A percentile compares a stretch with the other conserved stretches of the same genome.
phyloP scores from a whole-genome alignment of 2,329 filamentous ascomycete species.

The Phyllosticta capitalensis region DNA sequence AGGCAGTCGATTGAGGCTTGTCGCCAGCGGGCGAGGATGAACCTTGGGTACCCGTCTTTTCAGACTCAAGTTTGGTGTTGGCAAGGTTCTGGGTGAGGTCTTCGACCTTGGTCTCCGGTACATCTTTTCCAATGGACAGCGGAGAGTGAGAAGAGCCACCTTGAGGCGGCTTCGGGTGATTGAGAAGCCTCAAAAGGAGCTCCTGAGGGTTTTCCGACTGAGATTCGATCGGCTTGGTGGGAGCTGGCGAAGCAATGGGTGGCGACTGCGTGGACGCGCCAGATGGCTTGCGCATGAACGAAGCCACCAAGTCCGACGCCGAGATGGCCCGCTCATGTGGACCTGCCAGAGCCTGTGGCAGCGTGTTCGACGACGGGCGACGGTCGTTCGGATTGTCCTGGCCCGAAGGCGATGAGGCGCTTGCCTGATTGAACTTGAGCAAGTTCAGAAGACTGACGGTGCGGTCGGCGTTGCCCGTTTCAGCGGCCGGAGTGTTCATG shows the following conservation, averaged over 20 bases:
- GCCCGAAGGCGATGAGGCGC: slow-evolving; percentile 19
- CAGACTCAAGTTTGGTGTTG: slow-evolving; percentile 32
- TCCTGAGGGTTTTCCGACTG: slow-evolving; percentile 61
- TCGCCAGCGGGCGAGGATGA: slow-evolving; percentile 25
- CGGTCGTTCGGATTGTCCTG: slow-evolving; percentile 23
- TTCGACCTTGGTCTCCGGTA: slow-evolving; percentile 34
- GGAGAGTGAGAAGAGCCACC: slow-evolving; percentile 20
- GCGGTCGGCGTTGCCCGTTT: slow-evolving; percentile 34
- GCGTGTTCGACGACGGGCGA: slow-evolving; percentile 17
- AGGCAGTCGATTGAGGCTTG: slow-evolving; percentile 17
- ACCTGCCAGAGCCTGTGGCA: slow-evolving; percentile 14
- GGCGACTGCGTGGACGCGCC: slow-evolving; percentile 24
- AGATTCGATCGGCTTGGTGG: slow-evolving; percentile 19
- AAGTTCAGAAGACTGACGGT: slow-evolving; percentile 53
- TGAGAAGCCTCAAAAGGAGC: slow-evolving; percentile 76
- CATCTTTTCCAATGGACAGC: slow-evolving; percentile 21
- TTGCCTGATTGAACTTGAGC: slow-evolving; percentile 52
- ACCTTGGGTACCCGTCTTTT: slow-evolving; percentile 21
- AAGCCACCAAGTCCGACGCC: slow-evolving; percentile 48
- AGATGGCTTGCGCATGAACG: slow-evolving; percentile 40
- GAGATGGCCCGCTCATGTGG: slow-evolving; percentile 35
- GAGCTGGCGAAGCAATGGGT: slow-evolving; percentile 22
- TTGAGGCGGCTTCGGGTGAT: slow-evolving; percentile 51
- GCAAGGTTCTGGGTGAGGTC: slow-evolving; percentile 37
- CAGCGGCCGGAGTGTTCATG: slow-evolving; percentile 33